Evolutionary conservation across 148 eudicot genomes (phyloP).

Genomic region (Cornus suecica): DNA sequence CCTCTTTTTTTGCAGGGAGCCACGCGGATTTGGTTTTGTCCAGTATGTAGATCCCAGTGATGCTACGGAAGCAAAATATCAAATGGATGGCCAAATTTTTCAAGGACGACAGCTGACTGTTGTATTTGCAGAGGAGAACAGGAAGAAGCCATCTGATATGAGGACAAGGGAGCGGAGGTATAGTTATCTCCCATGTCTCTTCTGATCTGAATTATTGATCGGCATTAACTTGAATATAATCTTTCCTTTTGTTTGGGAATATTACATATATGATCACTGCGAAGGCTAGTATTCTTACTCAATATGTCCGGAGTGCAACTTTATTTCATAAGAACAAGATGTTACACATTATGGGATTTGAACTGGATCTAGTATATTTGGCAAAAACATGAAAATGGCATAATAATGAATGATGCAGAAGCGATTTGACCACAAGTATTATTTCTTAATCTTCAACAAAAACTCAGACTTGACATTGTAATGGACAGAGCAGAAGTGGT

Average conservation of each 20-base stretch:
- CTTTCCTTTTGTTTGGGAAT: neutral
- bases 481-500: neutral
- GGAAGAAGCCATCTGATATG: slow-evolving; percentile 89
- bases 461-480: neutral
- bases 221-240: neutral
- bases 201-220: neutral
- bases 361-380: neutral
- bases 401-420: neutral
- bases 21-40: slow-evolving; percentile 97
- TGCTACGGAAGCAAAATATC: slow-evolving; percentile 94
- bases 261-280: neutral
- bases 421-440: neutral
- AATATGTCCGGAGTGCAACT: neutral
- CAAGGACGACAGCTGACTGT: slow-evolving; percentile 85
- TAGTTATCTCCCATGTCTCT: neutral
- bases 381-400: neutral
- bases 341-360: no score
- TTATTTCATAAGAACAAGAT: neutral
- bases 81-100: slow-evolving; percentile 87
- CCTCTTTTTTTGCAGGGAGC: slow-evolving; percentile 53
- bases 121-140: slow-evolving; percentile 94
- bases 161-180: slow-evolving; percentile 65
- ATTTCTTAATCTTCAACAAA: neutral
- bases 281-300: neutral
- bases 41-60: slow-evolving; percentile 88